phyloP scores from a whole-genome alignment of 1,139 yeast genomes.

The Kodamaea alishanica region DNA sequence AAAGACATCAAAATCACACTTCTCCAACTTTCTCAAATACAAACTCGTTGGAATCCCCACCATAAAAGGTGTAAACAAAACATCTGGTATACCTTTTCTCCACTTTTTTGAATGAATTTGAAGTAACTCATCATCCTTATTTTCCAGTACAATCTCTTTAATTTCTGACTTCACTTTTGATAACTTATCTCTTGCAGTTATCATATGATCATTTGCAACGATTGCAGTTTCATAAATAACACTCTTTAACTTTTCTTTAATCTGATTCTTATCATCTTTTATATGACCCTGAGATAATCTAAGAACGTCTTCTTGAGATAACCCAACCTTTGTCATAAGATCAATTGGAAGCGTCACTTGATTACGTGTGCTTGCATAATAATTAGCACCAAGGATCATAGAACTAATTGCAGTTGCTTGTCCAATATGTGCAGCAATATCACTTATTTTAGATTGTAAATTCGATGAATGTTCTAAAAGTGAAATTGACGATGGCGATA shows the following conservation, averaged over 20 bases:
- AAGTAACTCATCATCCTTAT: conserved; percentile 29
- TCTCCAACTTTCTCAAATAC: conserved; percentile 59
- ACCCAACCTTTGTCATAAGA: conserved; percentile 46
- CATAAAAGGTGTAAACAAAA: conserved; percentile 65
- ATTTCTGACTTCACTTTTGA: conserved; percentile 34
- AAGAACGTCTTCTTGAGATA: conserved; percentile 64
- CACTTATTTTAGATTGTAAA: conserved; percentile 46
- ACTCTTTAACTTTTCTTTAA: conserved; percentile 46
- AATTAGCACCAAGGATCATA: conserved; percentile 58
- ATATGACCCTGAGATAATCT: conserved; percentile 49
- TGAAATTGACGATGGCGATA: conserved; percentile 55
- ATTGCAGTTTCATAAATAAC: conserved; percentile 70
- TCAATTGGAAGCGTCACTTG: conserved; percentile 64
- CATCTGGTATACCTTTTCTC: conserved; percentile 57
- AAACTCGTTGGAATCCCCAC: conserved; percentile 61
- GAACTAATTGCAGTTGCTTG: conserved; percentile 76
- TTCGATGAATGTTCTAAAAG: conserved; percentile 45
- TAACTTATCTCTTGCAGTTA: conserved; percentile 61
- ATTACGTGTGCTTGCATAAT: conserved; percentile 51
- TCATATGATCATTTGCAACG: conserved; percentile 74
- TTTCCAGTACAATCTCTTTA: conserved; percentile 20
- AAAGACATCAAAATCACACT: conserved; percentile 60
- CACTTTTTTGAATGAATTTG: conserved; percentile 34
- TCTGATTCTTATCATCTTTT: conserved; percentile 22
- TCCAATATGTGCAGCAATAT: conserved; percentile 77